Conservation (phyloP, 2,329 filamentous ascomycete species). For the Talaromyces sp. region DNA sequence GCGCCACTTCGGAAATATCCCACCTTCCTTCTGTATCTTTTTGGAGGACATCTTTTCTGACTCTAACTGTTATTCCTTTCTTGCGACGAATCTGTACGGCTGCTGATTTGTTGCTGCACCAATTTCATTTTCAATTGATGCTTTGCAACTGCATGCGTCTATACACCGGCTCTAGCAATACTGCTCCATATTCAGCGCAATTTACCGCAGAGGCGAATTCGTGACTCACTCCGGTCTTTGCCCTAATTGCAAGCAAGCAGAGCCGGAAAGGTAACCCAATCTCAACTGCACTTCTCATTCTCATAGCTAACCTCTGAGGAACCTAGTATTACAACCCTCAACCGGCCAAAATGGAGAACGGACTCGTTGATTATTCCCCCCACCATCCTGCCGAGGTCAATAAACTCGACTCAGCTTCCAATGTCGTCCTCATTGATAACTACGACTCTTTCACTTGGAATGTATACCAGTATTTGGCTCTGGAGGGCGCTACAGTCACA, state of each 20-base stretch:
- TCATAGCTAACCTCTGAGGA: neutral
- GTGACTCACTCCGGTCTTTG: conserved; percentile 5
- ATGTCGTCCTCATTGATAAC: conserved; percentile 95
- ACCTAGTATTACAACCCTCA: neutral
- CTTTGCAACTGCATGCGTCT: neutral
- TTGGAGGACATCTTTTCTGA: neutral
- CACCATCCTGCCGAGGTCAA: conserved; percentile 69
- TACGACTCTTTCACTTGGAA: conserved; percentile 99
- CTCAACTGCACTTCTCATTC: neutral
- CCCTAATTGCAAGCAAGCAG: neutral
- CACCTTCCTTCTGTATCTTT: neutral
- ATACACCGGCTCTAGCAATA: neutral
- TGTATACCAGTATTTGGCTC: conserved; percentile 93
- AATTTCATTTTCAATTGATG: neutral
- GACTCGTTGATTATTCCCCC: conserved; percentile 77
- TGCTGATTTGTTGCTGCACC: neutral
- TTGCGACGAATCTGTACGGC: neutral
- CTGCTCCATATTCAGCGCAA: neutral
- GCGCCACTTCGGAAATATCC: conserved; percentile 23
- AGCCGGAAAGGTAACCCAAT: neutral
- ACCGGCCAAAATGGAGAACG: conserved; percentile 27
- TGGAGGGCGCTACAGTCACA: conserved; percentile 89
- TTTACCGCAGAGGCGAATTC: neutral
- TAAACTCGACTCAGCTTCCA: conserved; percentile 74
- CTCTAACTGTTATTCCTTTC: neutral